phyloP scores from a whole-genome alignment of 2,329 filamentous ascomycete genomes.

The Monosporascus sp. region DNA sequence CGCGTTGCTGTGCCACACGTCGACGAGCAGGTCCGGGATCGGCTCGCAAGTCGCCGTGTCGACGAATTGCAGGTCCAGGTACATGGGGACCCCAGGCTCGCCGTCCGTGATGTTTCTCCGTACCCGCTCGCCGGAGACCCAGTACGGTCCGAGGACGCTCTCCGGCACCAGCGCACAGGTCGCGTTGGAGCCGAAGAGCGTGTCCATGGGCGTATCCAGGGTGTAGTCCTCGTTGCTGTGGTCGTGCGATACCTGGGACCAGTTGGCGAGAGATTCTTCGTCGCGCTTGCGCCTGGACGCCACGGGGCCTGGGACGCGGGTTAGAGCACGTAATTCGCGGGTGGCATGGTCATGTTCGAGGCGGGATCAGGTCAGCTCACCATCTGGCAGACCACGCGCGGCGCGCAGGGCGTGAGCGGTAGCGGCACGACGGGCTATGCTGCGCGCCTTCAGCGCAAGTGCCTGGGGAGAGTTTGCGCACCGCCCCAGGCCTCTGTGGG shows the following conservation, averaged over 20 bases:
- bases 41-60: slow-evolving; percentile 31
- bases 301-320: slow-evolving; percentile 13
- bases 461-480: slow-evolving; percentile 30
- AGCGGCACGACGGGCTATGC: slow-evolving; percentile 32
- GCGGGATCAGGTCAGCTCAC: slow-evolving; percentile 11
- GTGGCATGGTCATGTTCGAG: not conserved
- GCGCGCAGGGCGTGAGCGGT: slow-evolving; percentile 30
- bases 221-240: slow-evolving; percentile 23
- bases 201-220: slow-evolving; percentile 31
- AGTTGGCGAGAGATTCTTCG: slow-evolving; percentile 20
- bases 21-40: slow-evolving; percentile 29
- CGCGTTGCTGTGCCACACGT: slow-evolving; percentile 34
- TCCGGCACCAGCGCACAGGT: slow-evolving; percentile 24
- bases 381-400: slow-evolving; percentile 25
- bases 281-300: slow-evolving; percentile 25
- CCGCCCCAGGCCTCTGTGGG: slow-evolving; percentile 31
- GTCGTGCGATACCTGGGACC: slow-evolving; percentile 20
- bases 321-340: not conserved
- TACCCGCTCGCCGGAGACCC: slow-evolving; percentile 32
- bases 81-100: slow-evolving; percentile 31
- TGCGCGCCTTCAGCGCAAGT: slow-evolving; percentile 31
- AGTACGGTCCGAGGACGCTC: slow-evolving; percentile 25
- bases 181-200: slow-evolving; percentile 26
- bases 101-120: slow-evolving; percentile 32
- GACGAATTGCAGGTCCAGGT: slow-evolving; percentile 35